Conservation (phyloP, 2,329 filamentous ascomycete genomes). For the Botrytis cinerea region DNA sequence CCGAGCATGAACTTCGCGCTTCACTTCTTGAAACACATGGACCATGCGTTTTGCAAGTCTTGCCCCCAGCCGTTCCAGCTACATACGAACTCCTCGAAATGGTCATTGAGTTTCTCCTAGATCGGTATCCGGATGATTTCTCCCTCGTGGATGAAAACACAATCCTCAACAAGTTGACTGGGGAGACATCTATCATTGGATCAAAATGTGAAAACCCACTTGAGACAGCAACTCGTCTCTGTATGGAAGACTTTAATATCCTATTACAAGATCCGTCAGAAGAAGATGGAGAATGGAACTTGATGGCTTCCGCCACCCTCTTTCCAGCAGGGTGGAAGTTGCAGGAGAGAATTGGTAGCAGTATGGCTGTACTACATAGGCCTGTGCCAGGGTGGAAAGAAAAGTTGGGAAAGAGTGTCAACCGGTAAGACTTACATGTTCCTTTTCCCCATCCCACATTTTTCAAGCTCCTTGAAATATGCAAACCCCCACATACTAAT, state of each 20-base stretch:
- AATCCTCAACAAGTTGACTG: constrained; percentile 46
- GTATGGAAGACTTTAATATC: constrained; percentile 55
- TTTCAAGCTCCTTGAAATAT: constrained; percentile 25
- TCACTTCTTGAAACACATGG: constrained; percentile 45
- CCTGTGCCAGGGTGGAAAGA: constrained; percentile 53
- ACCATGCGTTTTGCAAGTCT: constrained; percentile 48
- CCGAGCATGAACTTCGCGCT: constrained; percentile 47
- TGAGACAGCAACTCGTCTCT: constrained; percentile 52
- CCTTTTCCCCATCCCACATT: not conserved
- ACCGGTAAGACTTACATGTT: constrained; percentile 41
- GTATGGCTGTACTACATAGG: constrained; percentile 49
- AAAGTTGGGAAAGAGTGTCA: constrained; percentile 47
- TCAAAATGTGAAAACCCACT: constrained; percentile 46
- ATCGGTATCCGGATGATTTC: constrained; percentile 49
- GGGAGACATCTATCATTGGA: constrained; percentile 47
- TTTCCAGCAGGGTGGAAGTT: constrained; percentile 56
- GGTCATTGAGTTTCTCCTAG: constrained; percentile 48
- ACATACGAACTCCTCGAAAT: constrained; percentile 51
- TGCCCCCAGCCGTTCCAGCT: constrained; percentile 47
- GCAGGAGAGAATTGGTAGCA: constrained; percentile 50
- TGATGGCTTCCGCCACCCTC: constrained; percentile 53
- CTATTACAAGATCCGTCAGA: constrained; percentile 44
- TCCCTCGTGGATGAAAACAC: constrained; percentile 38
- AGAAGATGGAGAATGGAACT: constrained; percentile 49
- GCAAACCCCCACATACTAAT: constrained; percentile 18